Base-by-base conservation (phyloP, 2,329 filamentous ascomycete species). In the Pezicula carpinea region DNA sequence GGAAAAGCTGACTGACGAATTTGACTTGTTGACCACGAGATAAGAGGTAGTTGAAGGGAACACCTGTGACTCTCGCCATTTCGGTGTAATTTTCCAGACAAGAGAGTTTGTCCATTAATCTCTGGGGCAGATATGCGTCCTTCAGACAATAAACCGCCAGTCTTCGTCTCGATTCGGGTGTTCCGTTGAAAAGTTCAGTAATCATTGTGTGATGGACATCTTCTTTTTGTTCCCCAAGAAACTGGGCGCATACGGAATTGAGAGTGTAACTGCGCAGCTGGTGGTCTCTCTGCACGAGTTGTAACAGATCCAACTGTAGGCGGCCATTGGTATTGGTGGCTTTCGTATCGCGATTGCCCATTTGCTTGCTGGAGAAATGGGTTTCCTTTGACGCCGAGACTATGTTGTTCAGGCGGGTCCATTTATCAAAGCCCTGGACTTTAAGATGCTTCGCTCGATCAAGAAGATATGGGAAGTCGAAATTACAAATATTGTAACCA, bases 191-290 rank as follows among this genome's bases (percentile, higher is more conserved):
- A 3, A 99, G 72, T 62, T 97, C 95, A 0, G 95, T 99, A 60
- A 99, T 99, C 90, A 99, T 99, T 3, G 91, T 96, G 69, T 99
- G 85, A 63, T 99, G 93, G 3, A 99, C 93, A 67, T 99, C 93
- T 69, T 99, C 93, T 64, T 99, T 99, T 64, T 99, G 93, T 65
- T 99, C 93, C 39, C 90, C 90, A 19, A 99, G 67, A 61, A 99
- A 99, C 54, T 99, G 87, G 4, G 93, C 87, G 56, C 84, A 95
- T 5, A 99, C 93, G 1, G 93, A 96, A 66, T 99, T 99, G 22
- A 99, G 76, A 0, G 93, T 99, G 65, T 99, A 99, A 69, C 92
- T 97, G 73, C 93, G 80, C 29, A 99, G 74, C 15, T 99, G 93
- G 59, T 99, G 84, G 61, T 99, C 95, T 58, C 95, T 80, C 66